Base-by-base conservation (phyloP, 1,284 basidiomycete genomes). In the Sporisorium reilianum region DNA sequence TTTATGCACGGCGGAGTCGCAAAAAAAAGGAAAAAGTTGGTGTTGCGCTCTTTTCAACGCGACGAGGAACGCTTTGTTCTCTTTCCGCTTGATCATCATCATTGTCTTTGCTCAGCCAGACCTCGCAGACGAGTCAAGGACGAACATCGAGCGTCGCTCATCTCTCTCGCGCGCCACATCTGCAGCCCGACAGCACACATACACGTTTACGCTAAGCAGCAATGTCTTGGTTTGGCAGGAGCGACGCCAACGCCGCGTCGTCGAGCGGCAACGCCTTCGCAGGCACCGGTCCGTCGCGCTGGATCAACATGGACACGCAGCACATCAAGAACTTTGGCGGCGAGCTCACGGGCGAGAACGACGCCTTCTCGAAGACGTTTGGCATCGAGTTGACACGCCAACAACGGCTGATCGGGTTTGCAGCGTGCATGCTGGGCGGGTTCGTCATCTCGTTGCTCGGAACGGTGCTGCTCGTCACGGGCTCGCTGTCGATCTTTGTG, bases 391-490 rank as follows among this genome's bases (percentile, higher is more conserved):
- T 82, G 30, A 80, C 79, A 18, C 58, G 80, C 20, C 78, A 80
- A 51, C 79, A 82, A 57, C 53, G 80, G 1, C 34, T 82, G 32
- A 81, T 80, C 14, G 80, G 80, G 2, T 82, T 82, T 30, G 72
- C 59, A 14, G 75, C 70, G 23, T 82, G 80, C 83, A 88, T 92
- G 50, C 87, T 88, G 30, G 67, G 64, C 16, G 80, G 80, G 8
- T 80, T 82, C 34, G 80, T 76, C 28, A 86, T 96, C 65, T 94
- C 93, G 80, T 80, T 97, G 22, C 86, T 97, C 34, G 95, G 93
- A 26, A 89, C 90, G 49, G 89, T 94, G 66, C 85, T 96, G 57
- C 87, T 97, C 51, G 90, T 95, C 83, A 77, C 93, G 7, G 92
- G 91, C 0, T 88, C 89, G 54, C 80, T 92, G 42, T 85, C 87